These are phyloP conservation scores for Streptanthus diversifolius DNA, from an alignment of 345 rosid species.

Conservation along the genomic window DNA sequence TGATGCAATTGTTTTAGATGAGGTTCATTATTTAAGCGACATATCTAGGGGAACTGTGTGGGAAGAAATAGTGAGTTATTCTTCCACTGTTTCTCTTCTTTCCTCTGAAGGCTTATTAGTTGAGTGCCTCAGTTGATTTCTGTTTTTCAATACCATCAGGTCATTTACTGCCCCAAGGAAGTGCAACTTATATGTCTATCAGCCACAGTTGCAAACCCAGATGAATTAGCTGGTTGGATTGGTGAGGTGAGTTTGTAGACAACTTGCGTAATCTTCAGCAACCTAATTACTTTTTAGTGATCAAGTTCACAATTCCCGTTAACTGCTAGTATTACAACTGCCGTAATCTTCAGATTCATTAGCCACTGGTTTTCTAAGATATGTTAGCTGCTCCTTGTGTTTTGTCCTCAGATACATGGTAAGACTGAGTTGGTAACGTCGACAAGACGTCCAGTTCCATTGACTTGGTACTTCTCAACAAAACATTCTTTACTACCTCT, in stretches of 20 bases:
- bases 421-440: slow-evolving; percentile 86
- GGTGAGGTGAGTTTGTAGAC: slow-evolving; percentile 54
- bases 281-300: too few relatives aligned
- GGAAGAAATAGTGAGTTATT: slow-evolving; percentile 82
- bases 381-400: slow-evolving; percentile 17
- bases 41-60: slow-evolving; percentile 95
- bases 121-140: not conserved
- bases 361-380: too few relatives aligned
- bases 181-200: slow-evolving; percentile 90
- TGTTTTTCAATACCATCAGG: slow-evolving; percentile 42
- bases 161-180: slow-evolving; percentile 88
- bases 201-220: slow-evolving; percentile 94
- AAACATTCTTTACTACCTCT: slow-evolving; percentile 65
- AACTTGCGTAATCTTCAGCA: too few relatives aligned
- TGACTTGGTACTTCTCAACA: slow-evolving; percentile 94
- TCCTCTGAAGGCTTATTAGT: not conserved
- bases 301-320: too few relatives aligned
- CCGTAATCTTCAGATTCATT: too few relatives aligned
- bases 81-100: not conserved
- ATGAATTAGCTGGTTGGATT: slow-evolving; percentile 97
- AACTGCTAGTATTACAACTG: too few relatives aligned
- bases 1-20: slow-evolving; percentile 89
- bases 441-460: slow-evolving; percentile 85
- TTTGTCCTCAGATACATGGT: slow-evolving; percentile 71
- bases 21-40: slow-evolving; percentile 96